phyloP scores from a whole-genome alignment of 192 early-diverging fungal species.

The Rhizophagus clarus region DNA sequence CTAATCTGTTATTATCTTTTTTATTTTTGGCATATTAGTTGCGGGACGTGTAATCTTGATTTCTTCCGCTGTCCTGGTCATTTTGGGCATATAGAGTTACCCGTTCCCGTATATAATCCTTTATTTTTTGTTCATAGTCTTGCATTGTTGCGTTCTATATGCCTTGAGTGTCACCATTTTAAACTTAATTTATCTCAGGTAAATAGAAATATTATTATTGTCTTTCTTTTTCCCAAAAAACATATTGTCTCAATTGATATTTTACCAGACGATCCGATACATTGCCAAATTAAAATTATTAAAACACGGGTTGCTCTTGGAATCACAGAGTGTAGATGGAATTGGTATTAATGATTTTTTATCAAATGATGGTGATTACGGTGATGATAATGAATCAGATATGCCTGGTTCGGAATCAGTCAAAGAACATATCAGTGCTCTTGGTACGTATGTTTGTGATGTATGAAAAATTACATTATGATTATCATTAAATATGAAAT shows the following conservation, averaged over 20 bases:
- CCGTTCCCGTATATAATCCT: constrained; percentile 87
- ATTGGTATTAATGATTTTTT: constrained; percentile 49
- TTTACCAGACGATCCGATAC: constrained; percentile 56
- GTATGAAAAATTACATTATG: not conserved
- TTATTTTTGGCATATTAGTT: constrained; percentile 51
- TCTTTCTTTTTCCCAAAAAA: not conserved
- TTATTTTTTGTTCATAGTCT: constrained; percentile 94
- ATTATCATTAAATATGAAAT: not conserved
- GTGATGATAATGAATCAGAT: constrained; percentile 59
- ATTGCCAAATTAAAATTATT: constrained; percentile 82
- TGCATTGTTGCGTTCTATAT: constrained; percentile 81
- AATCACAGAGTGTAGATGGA: constrained; percentile 81
- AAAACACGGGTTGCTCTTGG: constrained; percentile 81
- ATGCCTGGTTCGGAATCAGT: not conserved
- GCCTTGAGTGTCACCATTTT: constrained; percentile 90
- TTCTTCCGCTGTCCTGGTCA: constrained; percentile 91
- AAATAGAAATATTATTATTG: constrained; percentile 13
- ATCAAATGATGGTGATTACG: constrained; percentile 39
- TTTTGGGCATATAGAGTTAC: constrained; percentile 96
- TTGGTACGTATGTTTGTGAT: not conserved
- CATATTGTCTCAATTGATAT: not conserved
- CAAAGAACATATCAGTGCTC: not conserved
- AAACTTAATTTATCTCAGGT: constrained; percentile 62
- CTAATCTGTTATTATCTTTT: not conserved
- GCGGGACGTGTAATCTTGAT: constrained; percentile 81